A percentile compares a stretch with the other conserved stretches of the same genome.
phyloP scores from a whole-genome alignment of 805 yeast species.

The Hanseniaspora guilliermondii region DNA sequence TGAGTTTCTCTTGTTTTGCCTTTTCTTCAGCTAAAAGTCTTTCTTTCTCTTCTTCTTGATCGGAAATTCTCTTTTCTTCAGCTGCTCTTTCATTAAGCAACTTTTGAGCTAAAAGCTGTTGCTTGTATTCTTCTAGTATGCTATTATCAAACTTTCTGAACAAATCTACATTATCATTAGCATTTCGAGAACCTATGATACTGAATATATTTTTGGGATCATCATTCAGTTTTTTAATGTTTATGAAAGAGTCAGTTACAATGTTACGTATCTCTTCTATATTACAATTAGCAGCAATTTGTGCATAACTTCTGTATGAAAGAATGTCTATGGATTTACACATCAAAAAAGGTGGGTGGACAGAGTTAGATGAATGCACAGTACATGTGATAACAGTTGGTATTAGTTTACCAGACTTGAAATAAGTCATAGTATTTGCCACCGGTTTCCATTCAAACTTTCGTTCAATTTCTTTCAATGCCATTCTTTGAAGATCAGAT shows the following conservation, averaged over 20 bases:
- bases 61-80: neutral
- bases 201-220: neutral
- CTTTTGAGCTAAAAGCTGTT: neutral
- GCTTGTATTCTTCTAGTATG: neutral
- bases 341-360: neutral
- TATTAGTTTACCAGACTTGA: neutral
- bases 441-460: conserved; percentile 1
- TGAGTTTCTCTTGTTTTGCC: too few relatives aligned
- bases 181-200: neutral
- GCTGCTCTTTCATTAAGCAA: neutral
- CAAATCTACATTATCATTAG: neutral
- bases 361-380: neutral
- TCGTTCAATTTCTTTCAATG: neutral
- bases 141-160: neutral
- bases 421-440: neutral
- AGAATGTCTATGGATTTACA: neutral
- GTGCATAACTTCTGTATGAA: neutral
- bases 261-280: neutral
- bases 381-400: neutral
- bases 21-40: too few relatives aligned
- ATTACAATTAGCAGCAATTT: neutral
- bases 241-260: neutral
- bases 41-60: neutral
- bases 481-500: neutral
- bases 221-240: neutral